Evolutionary conservation across 306 rosid species (phyloP).

Genomic region (Mimosa bimucronata): DNA sequence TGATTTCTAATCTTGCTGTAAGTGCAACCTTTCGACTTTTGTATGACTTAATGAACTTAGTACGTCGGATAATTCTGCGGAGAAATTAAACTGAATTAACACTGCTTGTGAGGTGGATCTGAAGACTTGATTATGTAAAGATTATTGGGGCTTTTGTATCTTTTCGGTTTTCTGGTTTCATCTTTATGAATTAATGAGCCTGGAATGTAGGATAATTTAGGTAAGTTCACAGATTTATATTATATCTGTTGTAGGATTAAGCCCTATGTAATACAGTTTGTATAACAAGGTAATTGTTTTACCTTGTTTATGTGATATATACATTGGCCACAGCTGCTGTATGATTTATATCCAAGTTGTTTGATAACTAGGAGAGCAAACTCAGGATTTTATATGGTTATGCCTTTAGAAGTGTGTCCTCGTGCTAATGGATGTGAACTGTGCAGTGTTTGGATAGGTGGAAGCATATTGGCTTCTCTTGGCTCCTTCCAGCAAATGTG

Average conservation of each 20-base stretch:
- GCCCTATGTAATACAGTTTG: not conserved
- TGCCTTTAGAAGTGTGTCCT: conserved; percentile 26
- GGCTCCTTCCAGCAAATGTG: conserved; percentile 93
- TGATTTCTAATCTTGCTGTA: not conserved
- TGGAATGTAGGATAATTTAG: not conserved
- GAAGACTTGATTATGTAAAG: not conserved
- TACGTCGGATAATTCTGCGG: not conserved
- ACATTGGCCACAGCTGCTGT: conserved; percentile 9
- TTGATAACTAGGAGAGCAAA: conserved; percentile 29
- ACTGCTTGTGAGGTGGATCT: not conserved
- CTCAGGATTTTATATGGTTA: conserved; percentile 29
- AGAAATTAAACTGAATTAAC: not conserved
- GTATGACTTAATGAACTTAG: conserved; percentile 11
- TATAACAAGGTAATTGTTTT: not conserved
- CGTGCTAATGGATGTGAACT: conserved; percentile 34
- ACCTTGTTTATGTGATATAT: conserved; percentile 7
- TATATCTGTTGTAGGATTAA: conserved; percentile 12
- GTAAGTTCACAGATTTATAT: not conserved
- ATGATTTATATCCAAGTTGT: not conserved
- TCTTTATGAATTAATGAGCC: conserved; percentile 7
- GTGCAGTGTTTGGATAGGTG: conserved; percentile 98
- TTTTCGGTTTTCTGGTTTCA: not conserved
- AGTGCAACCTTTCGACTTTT: conserved; percentile 1
- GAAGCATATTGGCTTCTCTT: conserved; percentile 98
- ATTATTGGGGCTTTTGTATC: not conserved